Evolutionary conservation across 2,329 filamentous ascomycete species (phyloP).

Genomic region (Penicillium sp.): DNA sequence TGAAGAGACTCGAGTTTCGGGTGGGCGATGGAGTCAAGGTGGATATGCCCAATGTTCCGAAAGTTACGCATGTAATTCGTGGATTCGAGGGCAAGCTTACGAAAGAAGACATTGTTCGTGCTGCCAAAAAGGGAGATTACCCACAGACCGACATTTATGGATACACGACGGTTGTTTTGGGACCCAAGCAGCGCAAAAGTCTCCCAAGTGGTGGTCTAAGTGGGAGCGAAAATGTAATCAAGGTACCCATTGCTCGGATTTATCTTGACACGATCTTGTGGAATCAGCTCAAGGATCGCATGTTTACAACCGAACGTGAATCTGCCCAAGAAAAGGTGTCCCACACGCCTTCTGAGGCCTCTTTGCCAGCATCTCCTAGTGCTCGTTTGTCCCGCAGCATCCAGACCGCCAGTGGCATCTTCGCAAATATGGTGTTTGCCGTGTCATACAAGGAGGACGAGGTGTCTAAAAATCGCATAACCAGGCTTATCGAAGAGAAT

Average conservation of each 20-base stretch:
- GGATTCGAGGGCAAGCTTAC: constrained; percentile 38
- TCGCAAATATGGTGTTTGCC: constrained; percentile 80
- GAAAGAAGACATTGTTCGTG: constrained; percentile 23
- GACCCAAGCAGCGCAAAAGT: constrained; percentile 41
- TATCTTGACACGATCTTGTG: constrained; percentile 46
- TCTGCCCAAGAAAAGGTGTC: constrained; percentile 18
- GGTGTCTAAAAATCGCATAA: constrained; percentile 53
- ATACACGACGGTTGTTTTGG: constrained; percentile 38
- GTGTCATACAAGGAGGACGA: constrained; percentile 63
- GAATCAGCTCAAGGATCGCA: constrained; percentile 41
- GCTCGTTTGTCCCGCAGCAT: constrained; percentile 45
- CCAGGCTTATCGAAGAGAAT: constrained; percentile 59
- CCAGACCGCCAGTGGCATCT: constrained; percentile 47
- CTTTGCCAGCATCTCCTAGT: constrained; percentile 44
- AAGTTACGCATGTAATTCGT: constrained; percentile 40
- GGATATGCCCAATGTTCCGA: constrained; percentile 40
- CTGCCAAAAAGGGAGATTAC: constrained; percentile 19
- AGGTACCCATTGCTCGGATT: constrained; percentile 41
- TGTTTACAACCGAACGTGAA: constrained; percentile 29
- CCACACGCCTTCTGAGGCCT: constrained; percentile 38
- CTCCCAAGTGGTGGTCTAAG: constrained; percentile 31
- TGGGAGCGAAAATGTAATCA: constrained; percentile 31
- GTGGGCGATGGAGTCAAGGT: constrained; percentile 46
- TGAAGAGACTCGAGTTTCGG: constrained; percentile 43
- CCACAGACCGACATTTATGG: constrained; percentile 43